These are phyloP conservation scores for Trichosporon coremiiforme DNA, from an alignment of 1,284 basidiomycete genomes.

Conservation along the genomic window DNA sequence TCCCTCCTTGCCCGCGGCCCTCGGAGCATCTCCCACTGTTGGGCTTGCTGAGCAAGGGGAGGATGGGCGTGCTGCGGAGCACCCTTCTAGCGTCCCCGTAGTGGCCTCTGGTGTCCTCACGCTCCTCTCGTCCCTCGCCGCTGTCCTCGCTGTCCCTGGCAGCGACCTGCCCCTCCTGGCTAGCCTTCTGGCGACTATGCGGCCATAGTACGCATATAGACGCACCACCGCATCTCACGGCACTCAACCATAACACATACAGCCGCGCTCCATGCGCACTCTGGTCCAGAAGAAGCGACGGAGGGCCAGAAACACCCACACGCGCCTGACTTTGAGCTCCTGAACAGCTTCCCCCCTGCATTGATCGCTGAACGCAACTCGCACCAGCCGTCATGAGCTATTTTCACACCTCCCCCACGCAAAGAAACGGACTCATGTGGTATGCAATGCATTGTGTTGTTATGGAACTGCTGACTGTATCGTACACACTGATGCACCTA, in stretches of 20 bases:
- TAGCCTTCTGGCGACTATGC: background rate
- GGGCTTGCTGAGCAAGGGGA: too few relatives aligned
- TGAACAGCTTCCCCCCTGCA: background rate
- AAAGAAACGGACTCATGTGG: background rate
- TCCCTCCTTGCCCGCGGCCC: background rate
- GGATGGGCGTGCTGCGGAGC: too few relatives aligned
- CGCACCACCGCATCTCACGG: background rate
- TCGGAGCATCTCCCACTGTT: background rate
- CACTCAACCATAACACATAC: too few relatives aligned
- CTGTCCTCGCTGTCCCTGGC: too few relatives aligned
- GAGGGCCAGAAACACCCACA: background rate
- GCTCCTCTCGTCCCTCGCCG: too few relatives aligned
- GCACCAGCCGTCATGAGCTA: background rate
- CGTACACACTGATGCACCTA: slow-evolving; percentile 2
- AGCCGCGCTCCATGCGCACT: background rate
- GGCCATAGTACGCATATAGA: background rate
- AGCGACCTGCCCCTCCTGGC: background rate
- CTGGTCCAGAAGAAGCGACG: too few relatives aligned
- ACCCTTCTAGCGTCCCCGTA: too few relatives aligned
- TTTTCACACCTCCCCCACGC: background rate
- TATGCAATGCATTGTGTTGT: background rate
- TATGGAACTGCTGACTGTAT: slow-evolving; percentile 12
- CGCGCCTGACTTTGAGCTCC: slow-evolving; percentile 4
- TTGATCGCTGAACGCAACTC: background rate
- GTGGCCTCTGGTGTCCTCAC: too few relatives aligned